Conservation (phyloP, 2,329 filamentous ascomycete genomes). For the Botryotinia narcissicola region DNA sequence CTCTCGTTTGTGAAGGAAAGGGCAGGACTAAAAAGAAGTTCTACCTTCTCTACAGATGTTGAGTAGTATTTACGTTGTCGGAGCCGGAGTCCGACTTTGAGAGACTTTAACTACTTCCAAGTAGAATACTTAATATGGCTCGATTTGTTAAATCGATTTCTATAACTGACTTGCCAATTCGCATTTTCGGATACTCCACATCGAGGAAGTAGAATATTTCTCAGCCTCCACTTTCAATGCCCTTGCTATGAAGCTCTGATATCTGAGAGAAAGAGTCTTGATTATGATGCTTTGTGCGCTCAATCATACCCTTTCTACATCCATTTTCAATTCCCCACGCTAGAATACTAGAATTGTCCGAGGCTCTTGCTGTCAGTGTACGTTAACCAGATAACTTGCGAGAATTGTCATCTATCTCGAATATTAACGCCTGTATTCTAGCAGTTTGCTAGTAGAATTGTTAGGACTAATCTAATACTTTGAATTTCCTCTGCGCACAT, state of each 20-base stretch:
- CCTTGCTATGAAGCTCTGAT: not conserved
- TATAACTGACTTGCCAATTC: not conserved
- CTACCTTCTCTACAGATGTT: not conserved
- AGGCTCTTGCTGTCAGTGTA: not conserved
- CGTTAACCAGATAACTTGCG: not conserved
- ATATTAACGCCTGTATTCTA: not conserved
- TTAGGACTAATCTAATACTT: not conserved
- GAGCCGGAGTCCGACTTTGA: not conserved
- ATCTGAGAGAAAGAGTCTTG: not conserved
- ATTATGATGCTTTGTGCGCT: not conserved
- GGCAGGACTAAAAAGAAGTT: not conserved
- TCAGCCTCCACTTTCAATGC: not conserved
- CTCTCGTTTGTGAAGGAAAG: not conserved
- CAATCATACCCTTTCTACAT: not conserved
- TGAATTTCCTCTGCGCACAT: not conserved
- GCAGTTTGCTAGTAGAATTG: not conserved
- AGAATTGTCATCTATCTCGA: not conserved
- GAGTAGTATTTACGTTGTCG: not conserved
- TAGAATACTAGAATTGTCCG: not conserved
- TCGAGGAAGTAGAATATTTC: not conserved
- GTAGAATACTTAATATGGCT: not conserved
- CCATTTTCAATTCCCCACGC: not conserved
- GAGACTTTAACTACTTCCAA: not conserved
- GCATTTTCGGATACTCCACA: not conserved
- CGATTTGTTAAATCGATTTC: not conserved